These are phyloP conservation scores for Abelmoschus esculentus DNA, from an alignment of 345 rosid species.

Conservation along the genomic window DNA sequence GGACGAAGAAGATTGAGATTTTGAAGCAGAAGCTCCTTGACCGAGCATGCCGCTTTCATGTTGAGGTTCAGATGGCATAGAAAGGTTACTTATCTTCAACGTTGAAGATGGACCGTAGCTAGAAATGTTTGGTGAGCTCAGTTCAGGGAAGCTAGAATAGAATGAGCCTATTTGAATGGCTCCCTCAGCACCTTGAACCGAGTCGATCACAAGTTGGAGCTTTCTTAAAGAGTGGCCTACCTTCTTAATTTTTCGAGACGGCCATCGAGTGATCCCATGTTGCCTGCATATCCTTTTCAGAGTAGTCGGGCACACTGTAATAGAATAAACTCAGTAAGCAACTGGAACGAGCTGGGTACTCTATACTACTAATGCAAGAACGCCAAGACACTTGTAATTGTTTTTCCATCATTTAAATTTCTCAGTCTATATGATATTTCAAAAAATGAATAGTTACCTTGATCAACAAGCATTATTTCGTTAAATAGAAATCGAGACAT, in stretches of 20 bases:
- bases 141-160: constrained; percentile 75
- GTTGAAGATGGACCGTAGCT: constrained; percentile 32
- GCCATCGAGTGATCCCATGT: constrained; percentile 90
- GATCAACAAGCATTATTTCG: neutral
- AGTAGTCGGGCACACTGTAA: constrained; percentile 96
- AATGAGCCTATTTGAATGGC: constrained; percentile 74
- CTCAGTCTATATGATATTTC: neutral
- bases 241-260: constrained; percentile 93
- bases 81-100: constrained; percentile 22
- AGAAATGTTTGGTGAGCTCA: constrained; percentile 50
- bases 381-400: neutral
- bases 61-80: constrained; percentile 28
- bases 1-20: constrained; percentile 61
- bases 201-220: constrained; percentile 80
- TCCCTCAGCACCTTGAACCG: constrained; percentile 87
- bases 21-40: constrained; percentile 38
- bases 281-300: constrained; percentile 94
- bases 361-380: neutral
- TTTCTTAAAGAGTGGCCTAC: constrained; percentile 86
- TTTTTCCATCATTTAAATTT: constrained; percentile 1
- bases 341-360: neutral
- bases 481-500: neutral
- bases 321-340: constrained; percentile 15
- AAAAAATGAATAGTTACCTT: neutral
- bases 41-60: constrained; percentile 29